Percentiles rank a stretch among this genome's conserved stretches.
phyloP scores from a whole-genome alignment of 305 asterid species.

The Ajuga reptans region DNA sequence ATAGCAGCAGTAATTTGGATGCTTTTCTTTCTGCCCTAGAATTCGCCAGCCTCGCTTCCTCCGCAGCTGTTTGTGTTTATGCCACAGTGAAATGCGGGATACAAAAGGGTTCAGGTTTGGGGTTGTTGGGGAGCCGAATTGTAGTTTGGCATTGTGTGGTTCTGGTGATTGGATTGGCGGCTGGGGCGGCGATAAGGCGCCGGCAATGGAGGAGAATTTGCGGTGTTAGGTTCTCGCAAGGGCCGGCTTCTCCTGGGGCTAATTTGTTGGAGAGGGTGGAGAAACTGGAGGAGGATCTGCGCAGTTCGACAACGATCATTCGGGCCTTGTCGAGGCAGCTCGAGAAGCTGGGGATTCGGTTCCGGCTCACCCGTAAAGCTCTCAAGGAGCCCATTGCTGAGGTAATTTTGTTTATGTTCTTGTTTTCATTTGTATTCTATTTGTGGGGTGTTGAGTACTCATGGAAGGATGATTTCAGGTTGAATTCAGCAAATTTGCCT shows the following conservation, averaged over 20 bases:
- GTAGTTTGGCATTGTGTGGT: conserved; percentile 62
- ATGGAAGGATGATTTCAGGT: background rate
- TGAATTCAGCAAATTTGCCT: background rate
- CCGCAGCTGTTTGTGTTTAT: conserved; percentile 43
- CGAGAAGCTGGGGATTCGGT: conserved; percentile 60
- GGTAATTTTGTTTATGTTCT: conserved; percentile 31
- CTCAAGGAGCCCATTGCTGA: conserved; percentile 51
- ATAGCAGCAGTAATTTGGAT: conserved; percentile 33
- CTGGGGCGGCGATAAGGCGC: conserved; percentile 65
- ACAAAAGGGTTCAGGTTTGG: conserved; percentile 31
- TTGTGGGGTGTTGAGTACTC: background rate
- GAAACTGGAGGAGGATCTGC: conserved; percentile 71
- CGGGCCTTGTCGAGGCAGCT: conserved; percentile 66
- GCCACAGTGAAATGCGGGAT: conserved; percentile 39
- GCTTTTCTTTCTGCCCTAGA: conserved; percentile 51
- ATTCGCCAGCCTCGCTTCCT: conserved; percentile 54
- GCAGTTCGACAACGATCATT: conserved; percentile 39
- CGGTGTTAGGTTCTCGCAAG: conserved; percentile 35
- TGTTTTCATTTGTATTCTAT: background rate
- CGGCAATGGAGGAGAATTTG: conserved; percentile 81
- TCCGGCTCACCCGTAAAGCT: conserved; percentile 33
- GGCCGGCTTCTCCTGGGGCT: conserved; percentile 22
- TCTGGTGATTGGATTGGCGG: conserved; percentile 45
- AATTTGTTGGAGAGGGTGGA: conserved; percentile 74
- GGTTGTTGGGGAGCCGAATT: conserved; percentile 43